These are phyloP conservation scores for Komagataella mondaviorum DNA, from an alignment of 805 yeast species.

Conservation along the genomic window DNA sequence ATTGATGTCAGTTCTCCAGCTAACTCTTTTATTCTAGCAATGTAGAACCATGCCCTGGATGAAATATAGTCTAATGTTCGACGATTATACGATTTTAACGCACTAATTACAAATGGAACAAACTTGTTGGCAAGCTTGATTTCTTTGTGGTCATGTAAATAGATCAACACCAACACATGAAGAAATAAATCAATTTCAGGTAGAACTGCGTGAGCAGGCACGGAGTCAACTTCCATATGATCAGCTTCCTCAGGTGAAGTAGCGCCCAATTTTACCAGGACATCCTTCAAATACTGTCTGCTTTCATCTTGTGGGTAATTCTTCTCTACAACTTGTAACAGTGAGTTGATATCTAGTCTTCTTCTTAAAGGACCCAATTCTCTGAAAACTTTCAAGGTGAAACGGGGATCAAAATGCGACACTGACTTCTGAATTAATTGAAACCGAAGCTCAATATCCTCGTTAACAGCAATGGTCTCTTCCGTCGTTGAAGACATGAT, in stretches of 20 bases:
- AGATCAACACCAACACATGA: conserved; percentile 68
- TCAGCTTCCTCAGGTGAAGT: conserved; percentile 20
- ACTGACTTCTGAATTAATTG: conserved; percentile 20
- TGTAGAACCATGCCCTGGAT: conserved; percentile 90
- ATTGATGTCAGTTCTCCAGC: conserved; percentile 36
- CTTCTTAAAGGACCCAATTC: conserved; percentile 69
- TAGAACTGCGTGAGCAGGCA: conserved; percentile 25
- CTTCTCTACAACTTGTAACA: conserved; percentile 38
- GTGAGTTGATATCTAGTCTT: conserved; percentile 36
- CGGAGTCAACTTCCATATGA: conserved; percentile 8
- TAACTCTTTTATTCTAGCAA: conserved; percentile 66
- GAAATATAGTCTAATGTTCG: conserved; percentile 76
- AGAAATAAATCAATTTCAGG: conserved; percentile 77
- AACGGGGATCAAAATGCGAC: conserved; percentile 67
- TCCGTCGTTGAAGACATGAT: not conserved
- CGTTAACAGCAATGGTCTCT: not conserved
- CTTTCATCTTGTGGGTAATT: conserved; percentile 39
- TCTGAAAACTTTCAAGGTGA: conserved; percentile 73
- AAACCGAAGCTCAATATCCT: conserved; percentile 7
- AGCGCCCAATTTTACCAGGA: conserved; percentile 15
- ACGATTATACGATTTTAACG: conserved; percentile 55
- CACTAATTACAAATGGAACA: conserved; percentile 34
- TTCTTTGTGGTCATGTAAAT: conserved; percentile 50
- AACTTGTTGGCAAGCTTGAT: conserved; percentile 35
- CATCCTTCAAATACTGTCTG: conserved; percentile 25